phyloP scores from a whole-genome alignment of 2,329 filamentous ascomycete species.

The Aspergillus thermomutatus region DNA sequence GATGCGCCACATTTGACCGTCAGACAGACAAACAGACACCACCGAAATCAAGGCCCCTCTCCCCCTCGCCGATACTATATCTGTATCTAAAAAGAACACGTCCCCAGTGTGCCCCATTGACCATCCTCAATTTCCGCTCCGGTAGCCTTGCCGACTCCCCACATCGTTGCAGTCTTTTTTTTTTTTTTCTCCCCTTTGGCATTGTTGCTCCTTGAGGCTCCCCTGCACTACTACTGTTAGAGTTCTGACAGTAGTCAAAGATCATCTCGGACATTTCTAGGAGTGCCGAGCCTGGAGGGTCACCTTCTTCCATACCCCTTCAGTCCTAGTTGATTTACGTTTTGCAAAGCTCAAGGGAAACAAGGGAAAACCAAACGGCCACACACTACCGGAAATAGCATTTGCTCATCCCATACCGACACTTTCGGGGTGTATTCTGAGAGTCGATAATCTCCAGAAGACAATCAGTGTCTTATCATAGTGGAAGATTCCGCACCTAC shows the following conservation, averaged over 20 bases:
- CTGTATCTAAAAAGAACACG: slow-evolving; percentile 4
- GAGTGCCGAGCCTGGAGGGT: not conserved
- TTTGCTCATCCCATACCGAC: not conserved
- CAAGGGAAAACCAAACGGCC: not conserved
- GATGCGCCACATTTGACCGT: not conserved
- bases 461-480: not conserved
- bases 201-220: not conserved
- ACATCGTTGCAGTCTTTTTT: not conserved
- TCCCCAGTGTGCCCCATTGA: slow-evolving; percentile 5
- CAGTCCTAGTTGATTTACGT: not conserved
- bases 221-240: not conserved
- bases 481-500: not conserved
- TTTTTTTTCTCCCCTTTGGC: not conserved
- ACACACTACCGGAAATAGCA: not conserved
- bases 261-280: not conserved
- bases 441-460: not conserved
- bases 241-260: not conserved
- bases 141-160: slow-evolving; percentile 11
- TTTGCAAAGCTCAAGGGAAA: not conserved
- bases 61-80: not conserved
- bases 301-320: not conserved
- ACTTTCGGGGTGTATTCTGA: not conserved
- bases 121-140: slow-evolving; percentile 10
- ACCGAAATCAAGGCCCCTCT: not conserved
- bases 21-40: not conserved